Evolutionary conservation across 2,329 filamentous ascomycete species (phyloP), one percentile per base, ranked within the genome.

Genomic region (Macroventuria anomochaeta): DNA sequence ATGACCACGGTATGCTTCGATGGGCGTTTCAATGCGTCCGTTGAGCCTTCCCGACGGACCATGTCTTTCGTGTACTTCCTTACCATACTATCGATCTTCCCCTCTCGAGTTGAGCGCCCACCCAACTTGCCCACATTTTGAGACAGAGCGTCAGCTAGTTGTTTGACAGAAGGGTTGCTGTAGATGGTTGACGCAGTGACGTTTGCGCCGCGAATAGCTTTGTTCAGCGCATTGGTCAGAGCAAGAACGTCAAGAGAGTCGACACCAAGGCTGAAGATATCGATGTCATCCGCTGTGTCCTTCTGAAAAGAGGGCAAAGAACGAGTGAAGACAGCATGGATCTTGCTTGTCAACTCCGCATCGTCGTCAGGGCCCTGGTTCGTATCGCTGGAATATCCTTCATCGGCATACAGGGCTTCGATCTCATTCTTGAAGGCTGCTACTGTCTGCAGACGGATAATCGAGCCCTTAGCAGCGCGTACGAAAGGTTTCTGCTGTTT

Each of bases 381-480:
- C 1, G 18, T 20, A 18, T 53, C 41, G n/a, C 25, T 44, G 2
- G 39, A 29, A 10, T 34, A 42, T 0, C 47, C 56, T 23, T 54
- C 52, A 18, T 57, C 44, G 11, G 50, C 43, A 20, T 65, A 70
- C 3, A 69, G 15, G 2, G 51, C 61, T 3, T 63, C 53, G 7
- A 70, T 66, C 38, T 72, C 67, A 0, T 53, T 18, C n/a, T 61
- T 40, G 28, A 69, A 72, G 0, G 61, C 33, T 12, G 33, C 20
- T 7, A 61, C 58, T 1, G 62, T 69, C 18, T 67, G 55, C 5
- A 55, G 62, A 12, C 70, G 54, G 20, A 64, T 58, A 12, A 64
- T 46, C 0, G 63, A 64, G 0, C 68, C 71, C 26, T 72, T 74
- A 0, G 59, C 67, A 7, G 67, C 58, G 2, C 61, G 57, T 4